Conservation (phyloP, 1,284 basidiomycete genomes). For the Somion occarium region DNA sequence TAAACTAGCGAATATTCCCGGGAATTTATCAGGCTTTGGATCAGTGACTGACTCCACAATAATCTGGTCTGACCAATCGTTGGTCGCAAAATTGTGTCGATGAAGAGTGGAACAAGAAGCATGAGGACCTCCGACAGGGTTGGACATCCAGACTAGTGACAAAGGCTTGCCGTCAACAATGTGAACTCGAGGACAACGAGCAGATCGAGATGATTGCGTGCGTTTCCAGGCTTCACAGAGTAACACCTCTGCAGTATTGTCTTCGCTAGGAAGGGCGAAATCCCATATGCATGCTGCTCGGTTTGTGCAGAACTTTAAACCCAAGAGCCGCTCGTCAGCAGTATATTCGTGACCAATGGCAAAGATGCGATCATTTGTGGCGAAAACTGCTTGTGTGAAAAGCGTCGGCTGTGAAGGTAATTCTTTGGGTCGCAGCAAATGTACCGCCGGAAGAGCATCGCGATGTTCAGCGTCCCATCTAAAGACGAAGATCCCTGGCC, state of each 20-base stretch:
- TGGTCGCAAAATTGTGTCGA: constrained; percentile 28
- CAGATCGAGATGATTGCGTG: constrained; percentile 39
- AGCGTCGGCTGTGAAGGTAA: constrained; percentile 23
- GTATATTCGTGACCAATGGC: constrained; percentile 60
- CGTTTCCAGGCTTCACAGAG: constrained; percentile 31
- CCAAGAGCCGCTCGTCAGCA: constrained; percentile 52
- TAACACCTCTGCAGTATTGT: constrained; percentile 5
- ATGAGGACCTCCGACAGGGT: constrained; percentile 55
- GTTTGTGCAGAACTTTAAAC: constrained; percentile 61
- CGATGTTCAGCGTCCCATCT: constrained; percentile 29
- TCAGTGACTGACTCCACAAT: constrained; percentile 38
- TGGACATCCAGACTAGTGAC: constrained; percentile 51
- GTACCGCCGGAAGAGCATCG: constrained; percentile 5
- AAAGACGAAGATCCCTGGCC: constrained; percentile 46
- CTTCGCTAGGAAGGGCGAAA: constrained; percentile 26
- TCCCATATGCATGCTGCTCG: constrained; percentile 56
- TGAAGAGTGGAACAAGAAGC: constrained; percentile 51
- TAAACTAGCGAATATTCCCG: constrained; percentile 57
- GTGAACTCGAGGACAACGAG: constrained; percentile 51
- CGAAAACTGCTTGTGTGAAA: constrained; percentile 57
- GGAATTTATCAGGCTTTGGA: constrained; percentile 40
- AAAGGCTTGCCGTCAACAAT: constrained; percentile 18
- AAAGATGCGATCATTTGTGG: constrained; percentile 38
- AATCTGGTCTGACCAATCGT: constrained; percentile 13
- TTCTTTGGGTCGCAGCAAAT: not conserved